These are phyloP conservation scores for Ascochyta koolunga DNA, from an alignment of 2,329 filamentous ascomycete species.

Conservation along the genomic window DNA sequence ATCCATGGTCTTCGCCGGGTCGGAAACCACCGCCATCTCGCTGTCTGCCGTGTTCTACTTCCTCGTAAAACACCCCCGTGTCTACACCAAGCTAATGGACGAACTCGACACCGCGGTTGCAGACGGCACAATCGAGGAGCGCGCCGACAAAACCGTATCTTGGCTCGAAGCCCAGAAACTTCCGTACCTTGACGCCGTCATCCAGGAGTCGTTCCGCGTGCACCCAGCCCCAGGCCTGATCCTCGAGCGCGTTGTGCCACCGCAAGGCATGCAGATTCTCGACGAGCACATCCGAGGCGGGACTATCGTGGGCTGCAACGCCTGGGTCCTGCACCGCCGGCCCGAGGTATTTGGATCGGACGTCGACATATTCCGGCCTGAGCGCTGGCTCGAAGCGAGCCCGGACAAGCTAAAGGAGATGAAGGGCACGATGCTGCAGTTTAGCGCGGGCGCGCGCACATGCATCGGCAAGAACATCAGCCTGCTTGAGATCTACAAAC, in stretches of 20 bases:
- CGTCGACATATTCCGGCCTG: constrained; percentile 69
- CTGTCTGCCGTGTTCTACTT: constrained; percentile 76
- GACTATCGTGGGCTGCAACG: constrained; percentile 75
- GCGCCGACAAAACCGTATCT: constrained; percentile 64
- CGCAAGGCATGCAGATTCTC: constrained; percentile 66
- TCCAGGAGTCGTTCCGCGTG: constrained; percentile 79
- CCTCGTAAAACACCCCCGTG: constrained; percentile 67
- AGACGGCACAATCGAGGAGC: constrained; percentile 54
- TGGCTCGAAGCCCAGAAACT: constrained; percentile 73
- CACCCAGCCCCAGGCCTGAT: constrained; percentile 76
- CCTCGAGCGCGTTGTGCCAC: constrained; percentile 74
- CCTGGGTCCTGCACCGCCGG: constrained; percentile 75
- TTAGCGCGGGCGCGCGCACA: constrained; percentile 72
- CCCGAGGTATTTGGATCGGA: constrained; percentile 72
- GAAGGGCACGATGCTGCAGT: constrained; percentile 74
- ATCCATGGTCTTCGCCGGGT: constrained; percentile 75
- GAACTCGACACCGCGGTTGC: constrained; percentile 68
- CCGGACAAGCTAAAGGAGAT: constrained; percentile 67
- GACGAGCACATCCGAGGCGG: constrained; percentile 69
- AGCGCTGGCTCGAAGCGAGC: constrained; percentile 66
- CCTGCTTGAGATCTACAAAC: constrained; percentile 58
- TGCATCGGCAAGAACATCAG: constrained; percentile 66
- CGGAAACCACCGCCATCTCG: constrained; percentile 79
- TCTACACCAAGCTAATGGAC: constrained; percentile 61
- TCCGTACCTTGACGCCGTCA: constrained; percentile 76